Evolutionary conservation across 2,329 filamentous ascomycete genomes (phyloP), one percentile per base, ranked within the genome.

Genomic region (Botrytis elliptica): DNA sequence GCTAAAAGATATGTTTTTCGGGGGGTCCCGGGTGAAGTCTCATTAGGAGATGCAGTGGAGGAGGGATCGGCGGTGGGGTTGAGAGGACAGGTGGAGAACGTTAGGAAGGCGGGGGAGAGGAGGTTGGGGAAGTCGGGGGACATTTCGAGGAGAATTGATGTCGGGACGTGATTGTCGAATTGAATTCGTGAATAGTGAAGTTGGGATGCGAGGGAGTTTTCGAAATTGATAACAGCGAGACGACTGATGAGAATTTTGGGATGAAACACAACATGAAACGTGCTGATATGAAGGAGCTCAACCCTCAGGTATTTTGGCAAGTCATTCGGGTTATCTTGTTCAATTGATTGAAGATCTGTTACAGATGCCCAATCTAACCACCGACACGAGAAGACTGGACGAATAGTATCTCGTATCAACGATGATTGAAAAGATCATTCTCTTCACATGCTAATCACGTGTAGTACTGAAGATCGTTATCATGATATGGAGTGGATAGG

Each of bases 1-100:
- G 75, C 79, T 10, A 80, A 66, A 20, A 80, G 75, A 65, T 76
- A 78, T 33, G 74, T 69, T 42, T 71, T 44, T 69, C 64, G 71
- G 52, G 49, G 36, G 40, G 25, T 14, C 40, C 46, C 70, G 60
- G 38, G 33, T 44, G 64, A 25, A 57, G 40, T 65, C n/a, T 65
- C 40, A 72, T 67, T 52, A 18, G 66, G 40, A 4, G 40, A 25
- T 63, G 38, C 63, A n/a, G 67, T 49, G 67, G 63, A 60, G 16
- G 59, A 38, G 36, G 44, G 57, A 49, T 60, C 64, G 60, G 38
- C 66, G n/a, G 66, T 69, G 66, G 70, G 62, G 40, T 65, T 25
- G 44, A 76, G 63, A n/a, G 78, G 77, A 42, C 70, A 75, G 29
- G 67, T 57, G 22, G 72, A 42, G 74, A 79, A 79, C 25, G 75